Conservation (phyloP, 176 grass and related monocot species). For the Alopecurus myosuroides region DNA sequence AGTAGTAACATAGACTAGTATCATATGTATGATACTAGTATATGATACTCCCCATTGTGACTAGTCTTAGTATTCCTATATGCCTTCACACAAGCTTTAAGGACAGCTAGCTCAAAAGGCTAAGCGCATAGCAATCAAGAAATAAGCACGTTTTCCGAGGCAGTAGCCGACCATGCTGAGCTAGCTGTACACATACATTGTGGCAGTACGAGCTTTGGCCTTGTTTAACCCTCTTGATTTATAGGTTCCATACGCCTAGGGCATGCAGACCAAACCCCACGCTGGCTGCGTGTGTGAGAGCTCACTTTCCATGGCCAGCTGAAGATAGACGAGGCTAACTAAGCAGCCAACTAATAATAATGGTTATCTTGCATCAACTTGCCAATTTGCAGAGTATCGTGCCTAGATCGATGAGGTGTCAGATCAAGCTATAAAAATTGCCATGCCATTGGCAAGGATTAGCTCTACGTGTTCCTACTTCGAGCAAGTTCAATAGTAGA, state of each 20-base stretch:
- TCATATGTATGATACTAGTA: too few species aligned
- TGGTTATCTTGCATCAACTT: slow-evolving; percentile 39
- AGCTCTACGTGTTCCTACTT: slow-evolving; percentile 33
- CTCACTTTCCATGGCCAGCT: slow-evolving; percentile 9
- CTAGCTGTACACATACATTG: background rate
- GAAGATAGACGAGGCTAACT: slow-evolving; percentile 5
- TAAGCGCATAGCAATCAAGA: slow-evolving; percentile 8
- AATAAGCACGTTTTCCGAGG: background rate
- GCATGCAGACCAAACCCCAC: background rate
- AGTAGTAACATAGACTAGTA: too few species aligned
- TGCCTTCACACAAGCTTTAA: slow-evolving; percentile 23
- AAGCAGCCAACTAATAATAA: background rate
- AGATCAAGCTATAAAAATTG: slow-evolving; percentile 29
- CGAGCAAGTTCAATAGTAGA: too few species aligned
- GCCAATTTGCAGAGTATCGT: slow-evolving; percentile 35
- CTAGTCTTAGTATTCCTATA: slow-evolving; percentile 14
- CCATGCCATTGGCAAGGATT: slow-evolving; percentile 21
- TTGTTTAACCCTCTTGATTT: slow-evolving; percentile 27
- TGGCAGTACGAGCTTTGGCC: background rate
- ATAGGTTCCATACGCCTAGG: slow-evolving; percentile 14
- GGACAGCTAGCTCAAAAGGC: slow-evolving; percentile 3
- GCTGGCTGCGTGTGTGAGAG: background rate
- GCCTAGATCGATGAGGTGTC: slow-evolving; percentile 30
- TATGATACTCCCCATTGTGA: too few species aligned
- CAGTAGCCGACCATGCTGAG: slow-evolving; percentile 31